Evolutionary conservation across 2,329 filamentous ascomycete genomes (phyloP).

Genomic region (Diplodia intermedia): DNA sequence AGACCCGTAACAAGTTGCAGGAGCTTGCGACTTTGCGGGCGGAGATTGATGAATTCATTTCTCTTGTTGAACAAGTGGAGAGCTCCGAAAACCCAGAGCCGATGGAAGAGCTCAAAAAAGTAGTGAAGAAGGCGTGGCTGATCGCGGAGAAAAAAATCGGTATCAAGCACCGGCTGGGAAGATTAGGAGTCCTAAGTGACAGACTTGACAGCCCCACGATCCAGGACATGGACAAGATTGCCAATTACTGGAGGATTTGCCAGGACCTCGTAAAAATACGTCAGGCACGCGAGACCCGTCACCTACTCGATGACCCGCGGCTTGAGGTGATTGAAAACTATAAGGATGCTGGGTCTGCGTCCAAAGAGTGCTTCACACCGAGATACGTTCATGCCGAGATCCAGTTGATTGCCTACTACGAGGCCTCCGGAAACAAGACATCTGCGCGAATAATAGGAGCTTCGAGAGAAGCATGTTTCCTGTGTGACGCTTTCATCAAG

Average conservation of each 20-base stretch:
- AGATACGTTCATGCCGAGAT: conserved; percentile 12
- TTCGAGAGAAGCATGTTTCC: conserved; percentile 7
- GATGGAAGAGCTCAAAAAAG: not conserved
- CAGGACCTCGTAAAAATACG: not conserved
- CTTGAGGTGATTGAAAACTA: not conserved
- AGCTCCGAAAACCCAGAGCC: not conserved
- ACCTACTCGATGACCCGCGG: not conserved
- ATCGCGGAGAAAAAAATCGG: not conserved
- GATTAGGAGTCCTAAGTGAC: not conserved
- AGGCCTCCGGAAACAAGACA: not conserved
- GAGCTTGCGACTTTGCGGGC: not conserved
- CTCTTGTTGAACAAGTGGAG: not conserved
- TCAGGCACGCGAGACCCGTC: not conserved
- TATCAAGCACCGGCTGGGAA: not conserved
- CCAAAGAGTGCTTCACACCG: not conserved
- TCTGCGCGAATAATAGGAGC: not conserved
- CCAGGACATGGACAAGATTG: not conserved
- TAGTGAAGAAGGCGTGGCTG: not conserved
- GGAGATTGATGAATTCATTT: not conserved
- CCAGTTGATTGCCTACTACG: not conserved
- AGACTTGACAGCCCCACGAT: not conserved
- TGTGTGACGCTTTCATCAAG: conserved; percentile 13
- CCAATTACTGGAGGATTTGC: conserved; percentile 1
- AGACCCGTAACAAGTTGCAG: not conserved
- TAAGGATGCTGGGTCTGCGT: not conserved